A percentile compares a stretch with the other conserved stretches of the same genome.
These are phyloP conservation scores for Mallotus nudiflorus DNA, from an alignment of 345 rosid species.

Conservation along the genomic window DNA sequence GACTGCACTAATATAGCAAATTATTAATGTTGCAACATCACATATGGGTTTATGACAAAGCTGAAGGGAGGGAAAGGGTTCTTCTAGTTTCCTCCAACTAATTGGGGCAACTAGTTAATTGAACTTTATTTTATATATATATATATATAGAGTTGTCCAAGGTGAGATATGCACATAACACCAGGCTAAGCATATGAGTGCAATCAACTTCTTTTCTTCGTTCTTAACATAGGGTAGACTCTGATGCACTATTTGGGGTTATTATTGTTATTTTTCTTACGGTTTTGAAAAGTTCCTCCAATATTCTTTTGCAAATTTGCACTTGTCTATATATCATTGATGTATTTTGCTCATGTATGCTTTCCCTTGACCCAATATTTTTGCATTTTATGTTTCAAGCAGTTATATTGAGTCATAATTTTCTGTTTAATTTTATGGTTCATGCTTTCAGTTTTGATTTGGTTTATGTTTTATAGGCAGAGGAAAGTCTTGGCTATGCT, in stretches of 20 bases:
- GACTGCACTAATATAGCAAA: neutral
- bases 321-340: neutral
- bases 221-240: neutral
- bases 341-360: neutral
- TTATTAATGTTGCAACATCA: neutral
- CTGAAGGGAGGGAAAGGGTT: neutral
- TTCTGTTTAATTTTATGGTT: neutral
- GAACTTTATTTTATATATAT: too few species aligned
- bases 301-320: neutral
- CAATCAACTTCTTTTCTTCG: neutral
- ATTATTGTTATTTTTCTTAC: too few species aligned
- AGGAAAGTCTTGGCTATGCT: slow-evolving; percentile 2
- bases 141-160: too few species aligned
- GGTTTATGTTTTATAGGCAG: slow-evolving; percentile 13
- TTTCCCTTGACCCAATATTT: too few species aligned
- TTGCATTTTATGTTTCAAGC: slow-evolving; percentile 8
- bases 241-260: too few species aligned
- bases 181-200: too few species aligned
- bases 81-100: neutral
- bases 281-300: too few species aligned
- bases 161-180: too few species aligned
- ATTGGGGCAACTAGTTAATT: too few species aligned
- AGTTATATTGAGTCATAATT: neutral
- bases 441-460: neutral
- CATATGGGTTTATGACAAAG: neutral